Base-by-base conservation (phyloP, 345 rosid genomes). In the Arabis hirsuta region DNA sequence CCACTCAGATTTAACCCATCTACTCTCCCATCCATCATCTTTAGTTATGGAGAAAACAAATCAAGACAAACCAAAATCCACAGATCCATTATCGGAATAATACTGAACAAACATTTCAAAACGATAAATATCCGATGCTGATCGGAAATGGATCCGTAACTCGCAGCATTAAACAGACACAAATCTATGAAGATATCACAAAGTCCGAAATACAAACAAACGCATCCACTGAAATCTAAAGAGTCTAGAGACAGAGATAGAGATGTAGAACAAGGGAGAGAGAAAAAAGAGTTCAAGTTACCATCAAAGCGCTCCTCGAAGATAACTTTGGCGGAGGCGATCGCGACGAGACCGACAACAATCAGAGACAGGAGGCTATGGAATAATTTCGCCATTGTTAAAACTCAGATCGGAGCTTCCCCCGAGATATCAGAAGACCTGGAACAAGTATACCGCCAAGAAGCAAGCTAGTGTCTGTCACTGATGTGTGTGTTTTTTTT, bases 11-110 rank as follows among this genome's bases (percentile, higher is more conserved):
- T 69, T 81, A 27, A 91, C 97, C 98, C 99, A 95, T 41, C 90
- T 76, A 12, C 12, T 90, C 77, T 91, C 97, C 99, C 99, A 95
- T 78, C 99, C 99, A 76, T 88, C 99, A 76, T 88, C 99, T 95
- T 43, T 41, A 67, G 6, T 55, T 55, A 42, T 24, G 10, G 5
- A 55, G 6, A 62, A 48, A 47, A 29, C 8, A 38, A 11, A 41
- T 9, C n/a, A 57, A 51, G 2, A 14, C 36, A 39, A 1, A 31
- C 2, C 16, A 16, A 62, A 62, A 69, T 20, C 20, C 61, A 55
- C n/a, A 69, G 79, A 76, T 76, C 75, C 63, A 51, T 31, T 3
- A 45, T 16, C 16, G 16, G 16, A 16, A 16, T 3, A 27, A 45
- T 34, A 44, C 34, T 7, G 39, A 69, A 20, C 53, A 55, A 55